Percentiles rank a stretch among this genome's conserved stretches.
These are phyloP conservation scores for Globisporangium iwayamae DNA, from an alignment of 352 stramenopile species.

Conservation along the genomic window DNA sequence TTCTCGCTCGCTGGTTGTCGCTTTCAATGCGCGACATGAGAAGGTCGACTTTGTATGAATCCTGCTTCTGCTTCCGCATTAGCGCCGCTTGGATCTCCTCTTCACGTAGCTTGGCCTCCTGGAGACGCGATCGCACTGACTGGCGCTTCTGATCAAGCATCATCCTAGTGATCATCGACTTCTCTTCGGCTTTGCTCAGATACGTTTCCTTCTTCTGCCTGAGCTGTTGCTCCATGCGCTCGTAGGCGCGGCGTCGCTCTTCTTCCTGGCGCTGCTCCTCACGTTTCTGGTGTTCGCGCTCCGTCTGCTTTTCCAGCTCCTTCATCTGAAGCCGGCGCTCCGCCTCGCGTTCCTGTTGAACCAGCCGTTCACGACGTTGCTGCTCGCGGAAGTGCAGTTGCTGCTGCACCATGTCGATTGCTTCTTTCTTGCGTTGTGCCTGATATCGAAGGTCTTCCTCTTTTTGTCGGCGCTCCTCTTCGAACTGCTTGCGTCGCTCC, in stretches of 20 bases:
- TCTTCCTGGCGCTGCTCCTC: slow-evolving; percentile 48
- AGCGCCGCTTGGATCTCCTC: slow-evolving; percentile 73
- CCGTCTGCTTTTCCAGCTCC: slow-evolving; percentile 47
- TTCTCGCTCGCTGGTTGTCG: slow-evolving; percentile 50
- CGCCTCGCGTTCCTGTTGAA: slow-evolving; percentile 45
- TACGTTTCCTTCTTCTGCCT: slow-evolving; percentile 38
- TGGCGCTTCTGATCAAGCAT: slow-evolving; percentile 56
- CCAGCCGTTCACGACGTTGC: slow-evolving; percentile 40
- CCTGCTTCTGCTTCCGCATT: slow-evolving; percentile 52
- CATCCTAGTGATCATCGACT: slow-evolving; percentile 40
- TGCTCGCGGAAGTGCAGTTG: slow-evolving; percentile 57
- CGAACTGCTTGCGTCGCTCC: slow-evolving; percentile 37
- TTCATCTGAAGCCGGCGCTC: slow-evolving; percentile 35
- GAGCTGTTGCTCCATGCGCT: slow-evolving; percentile 60
- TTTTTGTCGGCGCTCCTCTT: slow-evolving; percentile 38
- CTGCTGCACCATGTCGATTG: slow-evolving; percentile 54
- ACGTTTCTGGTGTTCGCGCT: slow-evolving; percentile 43
- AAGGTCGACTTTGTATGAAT: slow-evolving; percentile 55
- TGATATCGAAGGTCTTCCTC: slow-evolving; percentile 51
- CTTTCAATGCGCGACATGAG: slow-evolving; percentile 59
- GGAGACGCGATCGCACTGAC: slow-evolving; percentile 38
- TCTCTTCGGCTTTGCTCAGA: slow-evolving; percentile 48
- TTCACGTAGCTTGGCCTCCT: slow-evolving; percentile 73
- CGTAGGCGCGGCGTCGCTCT: slow-evolving; percentile 49
- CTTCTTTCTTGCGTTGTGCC: slow-evolving; percentile 51